Evolutionary conservation across 2,329 filamentous ascomycete genomes (phyloP).

Genomic region (Calonectria fujianensis): DNA sequence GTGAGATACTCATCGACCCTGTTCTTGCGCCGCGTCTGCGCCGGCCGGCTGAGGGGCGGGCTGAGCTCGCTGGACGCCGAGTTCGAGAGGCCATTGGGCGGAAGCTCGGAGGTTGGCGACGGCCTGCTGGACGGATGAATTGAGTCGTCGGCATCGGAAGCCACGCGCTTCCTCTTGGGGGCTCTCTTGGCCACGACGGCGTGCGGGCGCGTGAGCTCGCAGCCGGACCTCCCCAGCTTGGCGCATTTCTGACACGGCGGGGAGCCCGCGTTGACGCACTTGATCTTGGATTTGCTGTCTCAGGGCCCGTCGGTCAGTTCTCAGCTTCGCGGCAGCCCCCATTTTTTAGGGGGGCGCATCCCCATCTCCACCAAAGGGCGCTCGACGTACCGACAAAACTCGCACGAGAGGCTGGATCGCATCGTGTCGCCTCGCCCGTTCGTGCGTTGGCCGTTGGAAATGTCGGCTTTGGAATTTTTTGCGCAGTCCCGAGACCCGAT

Average conservation of each 20-base stretch:
- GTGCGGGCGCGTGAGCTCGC: constrained; percentile 51
- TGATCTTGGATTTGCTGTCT: constrained; percentile 59
- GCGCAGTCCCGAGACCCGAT: constrained; percentile 19
- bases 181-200: constrained; percentile 35
- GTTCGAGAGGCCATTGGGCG: background rate
- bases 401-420: constrained; percentile 24
- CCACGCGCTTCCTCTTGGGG: constrained; percentile 32
- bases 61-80: constrained; percentile 8
- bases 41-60: constrained; percentile 9
- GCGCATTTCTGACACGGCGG: constrained; percentile 58
- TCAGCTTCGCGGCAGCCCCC: background rate
- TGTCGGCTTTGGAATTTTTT: constrained; percentile 22
- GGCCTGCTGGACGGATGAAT: constrained; percentile 5
- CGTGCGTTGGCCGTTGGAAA: constrained; percentile 5
- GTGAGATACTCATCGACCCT: constrained; percentile 53
- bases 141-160: background rate
- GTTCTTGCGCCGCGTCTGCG: constrained; percentile 1
- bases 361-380: background rate
- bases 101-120: background rate
- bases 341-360: background rate
- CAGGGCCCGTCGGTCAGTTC: background rate
- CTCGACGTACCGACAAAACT: constrained; percentile 9
- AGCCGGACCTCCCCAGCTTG: constrained; percentile 52
- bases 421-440: constrained; percentile 8
- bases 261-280: constrained; percentile 58